Evolutionary conservation across 73 alveolate genomes (phyloP).

Genomic region (Tetrahymena borealis): DNA sequence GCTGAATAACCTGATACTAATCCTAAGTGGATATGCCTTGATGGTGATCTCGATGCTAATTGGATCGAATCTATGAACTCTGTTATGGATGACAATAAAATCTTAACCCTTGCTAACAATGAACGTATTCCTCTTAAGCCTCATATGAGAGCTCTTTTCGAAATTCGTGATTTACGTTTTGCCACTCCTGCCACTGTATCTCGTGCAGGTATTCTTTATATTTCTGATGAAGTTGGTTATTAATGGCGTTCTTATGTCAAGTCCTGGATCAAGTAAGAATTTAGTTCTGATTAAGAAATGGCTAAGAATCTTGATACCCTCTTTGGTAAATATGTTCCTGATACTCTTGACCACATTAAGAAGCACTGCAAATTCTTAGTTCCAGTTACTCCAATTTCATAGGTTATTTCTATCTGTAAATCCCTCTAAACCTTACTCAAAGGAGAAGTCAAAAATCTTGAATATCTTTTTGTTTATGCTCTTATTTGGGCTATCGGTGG

Average conservation of each 20-base stretch:
- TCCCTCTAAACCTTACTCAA: constrained; percentile 87
- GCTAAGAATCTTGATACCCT: constrained; percentile 52
- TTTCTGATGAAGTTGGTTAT: constrained; percentile 85
- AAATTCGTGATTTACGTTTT: constrained; percentile 97
- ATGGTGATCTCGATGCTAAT: constrained; percentile 99
- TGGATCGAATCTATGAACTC: constrained; percentile 99
- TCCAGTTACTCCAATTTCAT: constrained; percentile 86
- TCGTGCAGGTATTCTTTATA: constrained; percentile 99
- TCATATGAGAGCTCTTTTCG: constrained; percentile 99
- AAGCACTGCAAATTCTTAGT: constrained; percentile 83
- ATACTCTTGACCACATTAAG: constrained; percentile 65
- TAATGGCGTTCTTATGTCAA: constrained; percentile 89
- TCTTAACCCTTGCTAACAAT: constrained; percentile 91
- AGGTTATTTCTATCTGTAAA: constrained; percentile 87
- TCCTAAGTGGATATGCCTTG: constrained; percentile 98
- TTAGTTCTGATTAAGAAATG: constrained; percentile 54
- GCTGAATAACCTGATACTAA: constrained; percentile 90
- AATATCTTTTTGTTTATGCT: constrained; percentile 94
- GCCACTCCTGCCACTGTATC: constrained; percentile 99
- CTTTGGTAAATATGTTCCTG: constrained; percentile 80
- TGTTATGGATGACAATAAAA: constrained; percentile 99
- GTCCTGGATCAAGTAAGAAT: constrained; percentile 85
- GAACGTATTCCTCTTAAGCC: constrained; percentile 99
- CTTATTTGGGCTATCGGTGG: constrained; percentile 99
- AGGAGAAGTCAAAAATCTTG: constrained; percentile 89